Evolutionary conservation across 306 rosid genomes (phyloP).

Genomic region (Cucurbita argyrosperma): DNA sequence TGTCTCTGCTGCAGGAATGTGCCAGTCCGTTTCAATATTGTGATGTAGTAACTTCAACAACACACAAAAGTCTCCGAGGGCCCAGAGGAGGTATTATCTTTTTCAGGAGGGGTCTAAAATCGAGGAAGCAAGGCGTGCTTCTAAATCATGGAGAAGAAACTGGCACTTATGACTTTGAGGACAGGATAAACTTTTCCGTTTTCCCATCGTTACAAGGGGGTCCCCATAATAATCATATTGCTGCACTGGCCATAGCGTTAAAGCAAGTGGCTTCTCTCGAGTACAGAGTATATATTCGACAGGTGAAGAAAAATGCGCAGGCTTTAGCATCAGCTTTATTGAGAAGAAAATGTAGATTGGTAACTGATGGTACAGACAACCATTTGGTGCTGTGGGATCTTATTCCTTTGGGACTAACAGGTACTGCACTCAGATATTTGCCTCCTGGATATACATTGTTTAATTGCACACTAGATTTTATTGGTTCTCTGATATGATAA

Average conservation of each 20-base stretch:
- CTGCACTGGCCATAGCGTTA: constrained; percentile 76
- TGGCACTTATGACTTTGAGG: constrained; percentile 48
- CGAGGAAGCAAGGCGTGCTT: constrained; percentile 37
- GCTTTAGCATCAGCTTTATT: constrained; percentile 60
- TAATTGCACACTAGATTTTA: neutral
- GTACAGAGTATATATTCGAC: constrained; percentile 61
- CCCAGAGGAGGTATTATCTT: constrained; percentile 84
- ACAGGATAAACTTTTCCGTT: constrained; percentile 65
- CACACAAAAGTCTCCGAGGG: constrained; percentile 83
- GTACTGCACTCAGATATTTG: constrained; percentile 23
- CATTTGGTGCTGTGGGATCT: constrained; percentile 87
- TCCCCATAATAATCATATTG: constrained; percentile 74
- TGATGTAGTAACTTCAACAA: constrained; percentile 73
- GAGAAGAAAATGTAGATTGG: constrained; percentile 74
- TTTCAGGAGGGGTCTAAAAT: constrained; percentile 50
- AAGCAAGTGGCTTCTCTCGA: constrained; percentile 71
- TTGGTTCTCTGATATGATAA: neutral
- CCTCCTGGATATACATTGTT: neutral
- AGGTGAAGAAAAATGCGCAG: constrained; percentile 75
- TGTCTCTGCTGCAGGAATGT: constrained; percentile 35
- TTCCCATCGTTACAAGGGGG: constrained; percentile 82
- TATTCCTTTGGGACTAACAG: constrained; percentile 55
- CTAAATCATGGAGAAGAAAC: constrained; percentile 32
- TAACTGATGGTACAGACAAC: constrained; percentile 77
- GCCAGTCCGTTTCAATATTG: constrained; percentile 61